A percentile compares a stretch with the other conserved stretches of the same genome.
Evolutionary conservation across 2,329 filamentous ascomycete species (phyloP).

Genomic region (Samsoniella hepiali): DNA sequence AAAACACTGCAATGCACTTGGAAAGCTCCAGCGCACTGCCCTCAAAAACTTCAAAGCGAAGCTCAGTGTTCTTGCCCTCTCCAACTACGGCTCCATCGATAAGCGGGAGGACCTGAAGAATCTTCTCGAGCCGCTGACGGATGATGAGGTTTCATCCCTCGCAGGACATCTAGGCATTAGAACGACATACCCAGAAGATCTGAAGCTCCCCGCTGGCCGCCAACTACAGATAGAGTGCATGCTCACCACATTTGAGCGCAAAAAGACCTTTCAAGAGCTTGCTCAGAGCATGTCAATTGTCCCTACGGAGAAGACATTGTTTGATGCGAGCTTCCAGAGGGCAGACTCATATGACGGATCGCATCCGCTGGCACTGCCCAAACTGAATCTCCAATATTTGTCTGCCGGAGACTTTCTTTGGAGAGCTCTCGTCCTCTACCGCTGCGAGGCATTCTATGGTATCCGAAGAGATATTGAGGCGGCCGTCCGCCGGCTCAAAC

Average conservation of each 20-base stretch:
- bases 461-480: constrained; percentile 89
- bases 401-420: constrained; percentile 96
- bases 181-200: constrained; percentile 73
- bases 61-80: constrained; percentile 83
- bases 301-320: constrained; percentile 81
- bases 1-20: constrained; percentile 70
- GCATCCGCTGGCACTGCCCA: constrained; percentile 82
- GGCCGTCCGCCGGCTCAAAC: constrained; percentile 73
- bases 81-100: constrained; percentile 87
- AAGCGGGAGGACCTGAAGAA: constrained; percentile 73
- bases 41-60: constrained; percentile 86
- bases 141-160: constrained; percentile 69
- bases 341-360: constrained; percentile 88
- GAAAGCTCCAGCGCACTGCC: constrained; percentile 73
- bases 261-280: constrained; percentile 77
- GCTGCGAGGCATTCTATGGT: constrained; percentile 88
- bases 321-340: constrained; percentile 72
- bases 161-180: constrained; percentile 72
- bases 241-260: constrained; percentile 70
- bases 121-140: constrained; percentile 69
- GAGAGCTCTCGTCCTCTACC: constrained; percentile 85
- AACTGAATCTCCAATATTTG: constrained; percentile 92
- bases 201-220: constrained; percentile 61
- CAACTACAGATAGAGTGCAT: constrained; percentile 68
- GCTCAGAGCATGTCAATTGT: constrained; percentile 68